Evolutionary conservation across 139 green algal species (phyloP).

Genomic region (Dunaliella primolecta): DNA sequence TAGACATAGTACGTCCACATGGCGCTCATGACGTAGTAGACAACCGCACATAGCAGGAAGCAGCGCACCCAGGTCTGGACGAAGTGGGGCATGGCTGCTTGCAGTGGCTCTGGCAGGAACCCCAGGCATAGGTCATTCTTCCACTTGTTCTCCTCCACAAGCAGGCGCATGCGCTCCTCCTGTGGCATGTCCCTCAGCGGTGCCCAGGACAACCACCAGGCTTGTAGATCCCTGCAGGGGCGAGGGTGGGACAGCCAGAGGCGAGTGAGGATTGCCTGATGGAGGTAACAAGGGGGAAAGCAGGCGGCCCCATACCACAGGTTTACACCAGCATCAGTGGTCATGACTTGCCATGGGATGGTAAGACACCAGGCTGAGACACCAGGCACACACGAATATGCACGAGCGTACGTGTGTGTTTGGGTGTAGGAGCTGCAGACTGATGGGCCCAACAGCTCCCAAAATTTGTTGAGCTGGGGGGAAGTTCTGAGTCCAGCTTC

Average conservation of each 20-base stretch:
- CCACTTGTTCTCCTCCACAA: slow-evolving; percentile 75
- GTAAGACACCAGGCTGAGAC: too few relatives aligned
- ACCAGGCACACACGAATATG: too few relatives aligned
- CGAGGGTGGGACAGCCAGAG: not conserved
- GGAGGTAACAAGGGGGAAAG: too few relatives aligned
- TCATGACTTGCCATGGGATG: too few relatives aligned
- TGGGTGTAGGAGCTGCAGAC: too few relatives aligned
- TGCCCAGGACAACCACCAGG: slow-evolving; percentile 33
- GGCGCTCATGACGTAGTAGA: slow-evolving; percentile 72
- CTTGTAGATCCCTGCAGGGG: slow-evolving; percentile 8
- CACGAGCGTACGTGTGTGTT: too few relatives aligned
- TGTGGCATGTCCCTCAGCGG: slow-evolving; percentile 27
- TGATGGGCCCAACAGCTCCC: too few relatives aligned
- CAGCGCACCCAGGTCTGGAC: slow-evolving; percentile 79
- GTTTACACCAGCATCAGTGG: too few relatives aligned
- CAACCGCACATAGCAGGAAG: slow-evolving; percentile 60
- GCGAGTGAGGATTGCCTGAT: too few relatives aligned
- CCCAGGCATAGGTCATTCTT: slow-evolving; percentile 76
- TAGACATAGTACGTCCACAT: slow-evolving; percentile 83
- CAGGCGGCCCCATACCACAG: too few relatives aligned
- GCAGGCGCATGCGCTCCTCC: slow-evolving; percentile 34
- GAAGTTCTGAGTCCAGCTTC: not conserved
- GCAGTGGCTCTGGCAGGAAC: slow-evolving; percentile 29
- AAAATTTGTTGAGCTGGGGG: too few relatives aligned
- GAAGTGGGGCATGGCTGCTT: slow-evolving; percentile 43